These are phyloP conservation scores for Tuber indicum DNA, from an alignment of 495 filamentous ascomycete species.

Conservation along the genomic window DNA sequence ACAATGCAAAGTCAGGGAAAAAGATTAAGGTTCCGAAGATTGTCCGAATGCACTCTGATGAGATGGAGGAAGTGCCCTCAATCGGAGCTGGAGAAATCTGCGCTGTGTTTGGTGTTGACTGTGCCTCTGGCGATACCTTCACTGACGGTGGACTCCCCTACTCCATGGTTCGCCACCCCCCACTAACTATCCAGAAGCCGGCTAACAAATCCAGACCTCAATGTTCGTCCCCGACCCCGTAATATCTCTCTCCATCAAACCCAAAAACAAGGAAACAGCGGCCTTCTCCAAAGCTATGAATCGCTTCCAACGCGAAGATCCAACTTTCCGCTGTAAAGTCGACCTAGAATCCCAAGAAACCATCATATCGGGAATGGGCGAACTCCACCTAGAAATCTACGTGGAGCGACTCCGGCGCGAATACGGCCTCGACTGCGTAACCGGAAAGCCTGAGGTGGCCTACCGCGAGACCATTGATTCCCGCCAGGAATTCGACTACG, in stretches of 20 bases:
- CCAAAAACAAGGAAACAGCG: slow-evolving; percentile 85
- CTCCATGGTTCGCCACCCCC: slow-evolving; percentile 55
- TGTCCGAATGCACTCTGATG: slow-evolving; percentile 98
- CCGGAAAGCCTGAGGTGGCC: slow-evolving; percentile 94
- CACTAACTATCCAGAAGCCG: neutral
- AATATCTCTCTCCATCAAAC: slow-evolving; percentile 94
- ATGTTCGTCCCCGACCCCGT: slow-evolving; percentile 99
- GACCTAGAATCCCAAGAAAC: slow-evolving; percentile 88
- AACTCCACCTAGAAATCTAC: slow-evolving; percentile 95
- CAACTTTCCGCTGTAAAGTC: slow-evolving; percentile 91
- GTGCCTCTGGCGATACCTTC: slow-evolving; percentile 96
- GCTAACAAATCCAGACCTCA: slow-evolving; percentile 51
- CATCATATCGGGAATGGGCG: slow-evolving; percentile 98
- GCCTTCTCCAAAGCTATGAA: slow-evolving; percentile 99
- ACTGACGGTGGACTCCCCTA: slow-evolving; percentile 91
- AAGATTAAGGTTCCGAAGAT: slow-evolving; percentile 96
- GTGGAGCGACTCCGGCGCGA: slow-evolving; percentile 97
- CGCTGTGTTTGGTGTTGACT: slow-evolving; percentile 97
- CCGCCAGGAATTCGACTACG: slow-evolving; percentile 76
- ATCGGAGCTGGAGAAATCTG: slow-evolving; percentile 96
- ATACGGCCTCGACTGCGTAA: slow-evolving; percentile 89
- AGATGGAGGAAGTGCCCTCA: slow-evolving; percentile 93
- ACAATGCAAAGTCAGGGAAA: slow-evolving; percentile 88
- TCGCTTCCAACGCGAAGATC: slow-evolving; percentile 97
- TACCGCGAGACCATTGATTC: slow-evolving; percentile 90